phyloP scores from a whole-genome alignment of 2,329 filamentous ascomycete species.

The Cercospora brassicicola region DNA sequence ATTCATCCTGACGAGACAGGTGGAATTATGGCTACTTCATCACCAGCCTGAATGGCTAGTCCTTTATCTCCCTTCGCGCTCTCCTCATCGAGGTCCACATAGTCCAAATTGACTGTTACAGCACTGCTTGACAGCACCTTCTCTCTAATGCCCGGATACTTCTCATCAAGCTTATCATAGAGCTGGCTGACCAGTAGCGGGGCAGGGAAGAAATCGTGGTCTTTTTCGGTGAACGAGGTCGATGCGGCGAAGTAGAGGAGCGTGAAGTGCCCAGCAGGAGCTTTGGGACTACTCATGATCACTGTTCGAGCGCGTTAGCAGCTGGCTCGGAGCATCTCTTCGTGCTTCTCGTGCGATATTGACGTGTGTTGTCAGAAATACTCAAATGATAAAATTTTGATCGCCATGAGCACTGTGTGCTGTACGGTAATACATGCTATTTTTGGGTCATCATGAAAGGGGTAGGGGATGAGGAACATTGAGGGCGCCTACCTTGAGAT shows the following conservation, averaged over 20 bases:
- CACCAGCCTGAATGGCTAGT: constrained; percentile 64
- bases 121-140: constrained; percentile 71
- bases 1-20: constrained; percentile 79
- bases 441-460: constrained; percentile 11
- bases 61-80: constrained; percentile 44
- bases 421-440: constrained; percentile 18
- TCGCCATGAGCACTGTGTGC: constrained; percentile 16
- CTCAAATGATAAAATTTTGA: constrained; percentile 18
- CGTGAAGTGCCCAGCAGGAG: constrained; percentile 67
- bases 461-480: not conserved
- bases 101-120: constrained; percentile 77
- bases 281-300: constrained; percentile 46
- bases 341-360: not conserved
- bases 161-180: constrained; percentile 66
- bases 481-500: constrained; percentile 3
- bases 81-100: constrained; percentile 66
- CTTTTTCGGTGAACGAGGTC: constrained; percentile 67
- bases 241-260: constrained; percentile 81
- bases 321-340: not conserved
- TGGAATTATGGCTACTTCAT: constrained; percentile 85
- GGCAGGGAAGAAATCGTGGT: constrained; percentile 64
- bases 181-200: constrained; percentile 64
- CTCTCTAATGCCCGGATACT: constrained; percentile 67
- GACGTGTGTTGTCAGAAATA: constrained; percentile 10
- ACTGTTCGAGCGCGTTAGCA: constrained; percentile 6